Percentiles rank a stretch among this genome's conserved stretches.
Conservation (phyloP, 2,329 filamentous ascomycete species). For the Pseudocercospora ulei region DNA sequence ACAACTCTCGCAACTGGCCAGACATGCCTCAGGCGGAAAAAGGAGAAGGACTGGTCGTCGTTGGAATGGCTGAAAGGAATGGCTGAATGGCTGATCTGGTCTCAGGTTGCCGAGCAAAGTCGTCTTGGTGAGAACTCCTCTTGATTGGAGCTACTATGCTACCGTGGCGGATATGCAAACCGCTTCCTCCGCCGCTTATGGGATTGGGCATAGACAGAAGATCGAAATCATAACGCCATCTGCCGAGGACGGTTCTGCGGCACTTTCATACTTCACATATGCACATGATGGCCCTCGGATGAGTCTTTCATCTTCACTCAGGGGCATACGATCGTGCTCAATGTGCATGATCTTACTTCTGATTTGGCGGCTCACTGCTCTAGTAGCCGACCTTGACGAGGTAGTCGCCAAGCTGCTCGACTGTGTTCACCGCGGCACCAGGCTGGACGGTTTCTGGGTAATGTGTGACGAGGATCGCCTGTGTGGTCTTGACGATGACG, state of each 20-base stretch:
- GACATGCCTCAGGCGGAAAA: slow-evolving; percentile 1
- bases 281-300: slow-evolving; percentile 16
- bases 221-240: slow-evolving; percentile 12
- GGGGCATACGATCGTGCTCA: background rate
- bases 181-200: slow-evolving; percentile 7
- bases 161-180: slow-evolving; percentile 13
- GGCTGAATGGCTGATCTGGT: background rate
- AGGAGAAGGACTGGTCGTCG: background rate
- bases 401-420: slow-evolving; percentile 80
- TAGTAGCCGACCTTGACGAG: slow-evolving; percentile 68
- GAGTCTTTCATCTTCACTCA: slow-evolving; percentile 1
- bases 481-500: slow-evolving; percentile 72
- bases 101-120: too few species aligned
- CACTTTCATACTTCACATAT: slow-evolving; percentile 23
- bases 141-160: slow-evolving; percentile 14
- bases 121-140: slow-evolving; percentile 2
- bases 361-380: slow-evolving; percentile 1
- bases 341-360: slow-evolving; percentile 2
- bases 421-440: slow-evolving; percentile 64
- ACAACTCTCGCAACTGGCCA: too few species aligned
- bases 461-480: slow-evolving; percentile 81
- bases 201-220: slow-evolving; percentile 7
- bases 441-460: slow-evolving; percentile 66
- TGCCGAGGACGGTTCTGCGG: slow-evolving; percentile 7
- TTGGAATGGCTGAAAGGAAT: background rate